These are phyloP conservation scores for Cytidiella melzeri DNA, from an alignment of 768 basidiomycete genomes.

Conservation along the genomic window DNA sequence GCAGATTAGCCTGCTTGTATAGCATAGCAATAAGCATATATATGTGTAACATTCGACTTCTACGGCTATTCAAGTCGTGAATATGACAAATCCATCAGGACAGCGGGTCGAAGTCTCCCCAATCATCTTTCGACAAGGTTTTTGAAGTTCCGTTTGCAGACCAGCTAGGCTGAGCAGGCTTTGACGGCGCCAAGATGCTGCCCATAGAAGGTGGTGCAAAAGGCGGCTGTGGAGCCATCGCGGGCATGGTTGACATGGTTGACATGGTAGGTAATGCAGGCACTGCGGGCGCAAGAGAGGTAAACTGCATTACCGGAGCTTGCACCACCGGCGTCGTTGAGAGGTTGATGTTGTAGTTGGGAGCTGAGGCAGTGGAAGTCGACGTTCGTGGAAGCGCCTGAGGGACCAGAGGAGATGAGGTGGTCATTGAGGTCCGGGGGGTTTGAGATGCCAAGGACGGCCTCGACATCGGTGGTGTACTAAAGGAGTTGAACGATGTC, in stretches of 20 bases:
- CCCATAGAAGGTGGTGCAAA: constrained; percentile 29
- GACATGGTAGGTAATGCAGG: constrained; percentile 19
- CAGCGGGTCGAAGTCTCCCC: constrained; percentile 81
- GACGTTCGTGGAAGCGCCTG: constrained; percentile 1
- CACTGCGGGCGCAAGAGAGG: too few relatives aligned
- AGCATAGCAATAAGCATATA: not conserved
- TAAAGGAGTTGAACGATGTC: constrained; percentile 29
- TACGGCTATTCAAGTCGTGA: constrained; percentile 9
- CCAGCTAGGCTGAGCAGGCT: constrained; percentile 48
- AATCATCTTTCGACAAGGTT: constrained; percentile 56
- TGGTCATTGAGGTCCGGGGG: constrained; percentile 9
- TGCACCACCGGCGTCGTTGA: constrained; percentile 19
- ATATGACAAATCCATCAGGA: constrained; percentile 29
- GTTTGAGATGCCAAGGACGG: constrained; percentile 9
- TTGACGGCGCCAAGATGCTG: constrained; percentile 57
- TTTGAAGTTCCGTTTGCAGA: constrained; percentile 31
- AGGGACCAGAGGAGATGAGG: constrained; percentile 10
- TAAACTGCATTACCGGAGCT: not conserved
- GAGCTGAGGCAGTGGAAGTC: constrained; percentile 33
- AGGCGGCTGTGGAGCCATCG: constrained; percentile 18
- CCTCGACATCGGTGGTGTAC: constrained; percentile 6
- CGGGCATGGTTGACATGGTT: constrained; percentile 18
- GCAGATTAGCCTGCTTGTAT: constrained; percentile 13
- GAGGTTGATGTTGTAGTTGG: constrained; percentile 56
- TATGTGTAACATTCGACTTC: too few relatives aligned